Evolutionary conservation across 305 asterid species (phyloP).

Genomic region (Fraxinus greggii): DNA sequence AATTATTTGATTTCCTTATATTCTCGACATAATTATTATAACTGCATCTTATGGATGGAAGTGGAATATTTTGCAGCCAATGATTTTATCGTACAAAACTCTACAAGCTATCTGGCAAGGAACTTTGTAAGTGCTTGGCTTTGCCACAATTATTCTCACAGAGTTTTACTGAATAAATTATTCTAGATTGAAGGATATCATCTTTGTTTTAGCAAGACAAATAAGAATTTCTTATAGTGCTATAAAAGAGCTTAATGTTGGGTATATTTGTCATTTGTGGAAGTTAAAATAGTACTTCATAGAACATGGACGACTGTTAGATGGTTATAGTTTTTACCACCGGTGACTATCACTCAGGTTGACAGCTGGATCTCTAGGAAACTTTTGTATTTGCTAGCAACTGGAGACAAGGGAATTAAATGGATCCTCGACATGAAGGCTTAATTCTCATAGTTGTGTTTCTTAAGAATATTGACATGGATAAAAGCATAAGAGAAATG

Average conservation of each 20-base stretch:
- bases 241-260: background rate
- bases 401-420: background rate
- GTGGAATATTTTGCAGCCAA: slow-evolving; percentile 77
- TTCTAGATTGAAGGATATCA: slow-evolving; percentile 10
- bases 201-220: background rate
- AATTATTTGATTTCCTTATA: slow-evolving; percentile 13
- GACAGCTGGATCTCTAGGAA: background rate
- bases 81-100: slow-evolving; percentile 52
- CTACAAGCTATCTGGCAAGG: slow-evolving; percentile 67
- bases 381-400: background rate
- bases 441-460: background rate
- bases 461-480: background rate
- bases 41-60: slow-evolving; percentile 60
- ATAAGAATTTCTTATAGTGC: slow-evolving; percentile 8
- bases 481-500: background rate
- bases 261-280: slow-evolving; percentile 7
- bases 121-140: slow-evolving; percentile 70
- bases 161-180: slow-evolving; percentile 18
- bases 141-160: slow-evolving; percentile 14
- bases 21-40: slow-evolving; percentile 32
- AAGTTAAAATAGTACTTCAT: slow-evolving; percentile 15
- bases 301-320: slow-evolving; percentile 6
- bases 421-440: background rate
- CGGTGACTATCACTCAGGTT: background rate
- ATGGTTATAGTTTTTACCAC: slow-evolving; percentile 6